Conservation (phyloP, 495 filamentous ascomycete species). For the Xylaria telfairii region DNA sequence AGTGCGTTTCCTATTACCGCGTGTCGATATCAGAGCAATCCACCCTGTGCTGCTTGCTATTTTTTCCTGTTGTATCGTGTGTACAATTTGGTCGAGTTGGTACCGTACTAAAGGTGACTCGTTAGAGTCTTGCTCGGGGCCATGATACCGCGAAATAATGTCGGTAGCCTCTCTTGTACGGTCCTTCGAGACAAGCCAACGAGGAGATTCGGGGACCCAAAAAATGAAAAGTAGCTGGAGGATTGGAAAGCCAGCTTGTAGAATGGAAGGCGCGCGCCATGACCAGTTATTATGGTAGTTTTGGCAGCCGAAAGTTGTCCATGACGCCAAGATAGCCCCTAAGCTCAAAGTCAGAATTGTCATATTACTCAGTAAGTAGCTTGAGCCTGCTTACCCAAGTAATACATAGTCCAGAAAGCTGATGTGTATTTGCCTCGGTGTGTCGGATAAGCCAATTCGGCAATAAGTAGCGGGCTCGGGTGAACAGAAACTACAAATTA, state of each 20-base stretch:
- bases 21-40: constrained; percentile 30
- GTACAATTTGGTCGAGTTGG: constrained; percentile 35
- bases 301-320: constrained; percentile 30
- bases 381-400: constrained; percentile 27
- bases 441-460: constrained; percentile 65
- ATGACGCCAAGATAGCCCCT: constrained; percentile 30
- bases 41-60: constrained; percentile 29
- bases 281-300: constrained; percentile 51
- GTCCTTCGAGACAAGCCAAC: constrained; percentile 40
- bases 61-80: constrained; percentile 32
- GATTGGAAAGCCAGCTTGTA: constrained; percentile 48
- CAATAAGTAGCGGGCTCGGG: constrained; percentile 64
- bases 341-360: constrained; percentile 2
- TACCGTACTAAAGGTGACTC: constrained; percentile 31
- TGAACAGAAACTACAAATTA: constrained; percentile 49
- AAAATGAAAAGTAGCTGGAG: constrained; percentile 56
- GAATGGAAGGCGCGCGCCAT: constrained; percentile 37
- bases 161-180: constrained; percentile 19
- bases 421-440: constrained; percentile 56
- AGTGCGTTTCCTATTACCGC: constrained; percentile 34
- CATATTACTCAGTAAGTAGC: constrained; percentile 38
- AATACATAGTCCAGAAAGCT: constrained; percentile 39
- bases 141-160: constrained; percentile 33
- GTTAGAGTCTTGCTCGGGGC: constrained; percentile 14
- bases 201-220: constrained; percentile 44